These are phyloP conservation scores for Endothia cerciana DNA, from an alignment of 2,329 filamentous ascomycete species.

Conservation along the genomic window DNA sequence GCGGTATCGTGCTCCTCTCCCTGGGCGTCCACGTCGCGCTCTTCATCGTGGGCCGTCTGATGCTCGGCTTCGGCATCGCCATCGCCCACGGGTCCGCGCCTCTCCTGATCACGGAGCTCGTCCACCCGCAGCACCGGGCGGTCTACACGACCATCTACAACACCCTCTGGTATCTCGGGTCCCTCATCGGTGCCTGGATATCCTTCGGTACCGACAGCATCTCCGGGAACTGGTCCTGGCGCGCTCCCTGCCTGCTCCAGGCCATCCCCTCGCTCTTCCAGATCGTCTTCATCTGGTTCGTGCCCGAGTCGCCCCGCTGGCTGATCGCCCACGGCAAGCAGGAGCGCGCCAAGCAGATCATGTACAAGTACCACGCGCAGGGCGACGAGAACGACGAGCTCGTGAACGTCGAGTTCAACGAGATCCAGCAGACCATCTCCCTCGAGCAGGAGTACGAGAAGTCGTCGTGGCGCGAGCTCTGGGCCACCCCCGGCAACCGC, in stretches of 20 bases:
- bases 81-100: conserved; percentile 32
- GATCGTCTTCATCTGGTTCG: conserved; percentile 66
- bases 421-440: conserved; percentile 48
- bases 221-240: conserved; percentile 24
- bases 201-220: conserved; percentile 33
- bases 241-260: conserved; percentile 26
- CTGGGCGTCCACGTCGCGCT: conserved; percentile 43
- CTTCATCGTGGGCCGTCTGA: conserved; percentile 45
- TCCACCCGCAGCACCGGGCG: conserved; percentile 43
- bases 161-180: conserved; percentile 37
- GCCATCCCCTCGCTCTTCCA: conserved; percentile 54
- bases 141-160: conserved; percentile 40
- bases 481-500: conserved; percentile 56
- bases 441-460: conserved; percentile 51
- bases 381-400: conserved; percentile 44
- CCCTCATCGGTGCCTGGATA: conserved; percentile 34
- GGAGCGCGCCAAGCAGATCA: conserved; percentile 27
- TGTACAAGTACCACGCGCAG: conserved; percentile 41
- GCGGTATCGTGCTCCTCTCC: conserved; percentile 45
- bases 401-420: conserved; percentile 45
- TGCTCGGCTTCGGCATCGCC: conserved; percentile 40
- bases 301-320: conserved; percentile 71
- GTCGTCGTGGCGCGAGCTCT: conserved; percentile 49
- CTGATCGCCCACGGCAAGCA: conserved; percentile 64
- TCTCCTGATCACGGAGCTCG: conserved; percentile 41